phyloP scores from a whole-genome alignment of 768 basidiomycete species.

The Strobilomyces confusus region DNA sequence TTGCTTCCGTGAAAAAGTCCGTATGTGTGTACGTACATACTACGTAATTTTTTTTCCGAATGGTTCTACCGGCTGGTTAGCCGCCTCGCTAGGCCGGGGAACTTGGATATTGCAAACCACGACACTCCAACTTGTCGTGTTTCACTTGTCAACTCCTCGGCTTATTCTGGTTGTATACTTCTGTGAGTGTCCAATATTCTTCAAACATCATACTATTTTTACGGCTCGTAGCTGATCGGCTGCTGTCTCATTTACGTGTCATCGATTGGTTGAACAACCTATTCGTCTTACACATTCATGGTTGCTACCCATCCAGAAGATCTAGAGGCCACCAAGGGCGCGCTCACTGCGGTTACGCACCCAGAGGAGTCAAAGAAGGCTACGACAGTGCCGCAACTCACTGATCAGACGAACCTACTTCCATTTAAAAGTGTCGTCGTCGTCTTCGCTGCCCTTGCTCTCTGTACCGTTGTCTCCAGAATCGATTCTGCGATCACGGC shows the following conservation, averaged over 20 bases:
- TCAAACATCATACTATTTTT: too few relatives aligned
- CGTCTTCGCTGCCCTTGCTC: neutral
- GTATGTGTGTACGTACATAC: too few relatives aligned
- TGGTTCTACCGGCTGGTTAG: too few relatives aligned
- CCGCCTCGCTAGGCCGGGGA: too few relatives aligned
- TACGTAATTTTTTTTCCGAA: too few relatives aligned
- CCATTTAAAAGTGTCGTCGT: neutral
- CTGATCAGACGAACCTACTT: conserved; percentile 1
- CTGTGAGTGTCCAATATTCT: too few relatives aligned
- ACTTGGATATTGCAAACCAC: too few relatives aligned
- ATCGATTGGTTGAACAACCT: neutral
- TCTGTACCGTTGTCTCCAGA: neutral
- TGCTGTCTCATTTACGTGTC: too few relatives aligned
- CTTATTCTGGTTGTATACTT: too few relatives aligned
- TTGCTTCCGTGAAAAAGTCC: too few relatives aligned
- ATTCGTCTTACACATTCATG: neutral
- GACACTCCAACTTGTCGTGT: conserved; percentile 25
- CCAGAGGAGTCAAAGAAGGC: neutral
- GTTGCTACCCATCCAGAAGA: neutral
- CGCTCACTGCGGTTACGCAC: neutral
- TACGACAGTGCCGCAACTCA: neutral
- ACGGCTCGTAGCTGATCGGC: too few relatives aligned
- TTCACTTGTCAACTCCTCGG: neutral
- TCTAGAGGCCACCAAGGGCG: neutral
- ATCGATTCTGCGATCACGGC: neutral